Base-by-base conservation (phyloP, 495 filamentous ascomycete genomes). In the Pyrenopolyporus hunteri region DNA sequence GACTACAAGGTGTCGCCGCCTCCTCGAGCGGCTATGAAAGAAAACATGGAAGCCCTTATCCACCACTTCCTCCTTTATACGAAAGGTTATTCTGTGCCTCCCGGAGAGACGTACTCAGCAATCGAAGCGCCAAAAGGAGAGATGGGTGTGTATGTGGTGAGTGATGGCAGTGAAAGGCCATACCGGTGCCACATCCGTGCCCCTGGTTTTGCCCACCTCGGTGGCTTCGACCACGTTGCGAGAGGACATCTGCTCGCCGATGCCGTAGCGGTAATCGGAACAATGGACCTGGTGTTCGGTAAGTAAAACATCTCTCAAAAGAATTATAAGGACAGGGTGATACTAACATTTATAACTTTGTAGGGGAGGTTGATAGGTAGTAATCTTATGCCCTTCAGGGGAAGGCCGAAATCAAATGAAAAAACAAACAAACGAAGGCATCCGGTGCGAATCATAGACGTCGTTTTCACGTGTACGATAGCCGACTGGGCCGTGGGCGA, bases 111-210 rank as follows among this genome's bases (percentile, higher is more conserved):
- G 7, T 99, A 99, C 79, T 90, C 86, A 6, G 93, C 89, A 25
- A 99, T 99, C 65, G 94, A 99, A 80, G 94, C 94, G 16, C 94
- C 94, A 51, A 99, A 99, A 86, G 94, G 94, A 69, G 94, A 99
- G 80, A 99, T 99, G 94, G 94, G 87, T 71, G 94, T 99, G 26
- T 99, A 87, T 73, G 77, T 99, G n/a, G 95, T 99, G 59, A 91
- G 87, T 73, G 94, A 99, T 73, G 94, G 94, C 46, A 94, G 84
- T 69, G 94, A 99, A 83, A 81, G 94, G 59, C 94, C 94, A 33
- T 99, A 99, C 79, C 83, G 95, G 66, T 97, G 96, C 77, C 96
- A 97, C 82, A 96, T 99, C 68, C 85, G 94, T 64, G 93, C 95
- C 29, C 94, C 94, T 31, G 94, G 94, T 50, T 99, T 99, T 68